A percentile compares a stretch with the other conserved stretches of the same genome.
Evolutionary conservation across 2,329 filamentous ascomycete species (phyloP).

Genomic region (Arthrobotrys iridis): DNA sequence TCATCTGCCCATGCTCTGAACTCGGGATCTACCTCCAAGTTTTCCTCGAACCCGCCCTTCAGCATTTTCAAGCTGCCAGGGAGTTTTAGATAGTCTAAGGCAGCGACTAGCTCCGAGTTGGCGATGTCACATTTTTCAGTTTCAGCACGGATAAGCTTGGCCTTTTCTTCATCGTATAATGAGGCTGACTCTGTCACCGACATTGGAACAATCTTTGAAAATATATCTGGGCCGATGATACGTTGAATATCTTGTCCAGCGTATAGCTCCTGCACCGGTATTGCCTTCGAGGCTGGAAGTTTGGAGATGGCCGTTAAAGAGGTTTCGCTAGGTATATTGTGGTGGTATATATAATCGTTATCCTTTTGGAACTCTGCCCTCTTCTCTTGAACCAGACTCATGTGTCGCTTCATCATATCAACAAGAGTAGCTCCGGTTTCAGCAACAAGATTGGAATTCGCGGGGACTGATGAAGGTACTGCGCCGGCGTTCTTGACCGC

Average conservation of each 20-base stretch:
- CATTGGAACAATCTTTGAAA: slow-evolving; percentile 94
- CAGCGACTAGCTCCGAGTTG: slow-evolving; percentile 94
- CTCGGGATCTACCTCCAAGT: slow-evolving; percentile 81
- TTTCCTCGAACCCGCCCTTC: slow-evolving; percentile 91
- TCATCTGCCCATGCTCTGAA: slow-evolving; percentile 95
- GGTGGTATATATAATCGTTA: slow-evolving; percentile 98
- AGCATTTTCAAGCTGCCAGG: slow-evolving; percentile 89
- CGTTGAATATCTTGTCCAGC: slow-evolving; percentile 96
- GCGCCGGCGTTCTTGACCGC: slow-evolving; percentile 78
- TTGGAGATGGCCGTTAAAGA: slow-evolving; percentile 84
- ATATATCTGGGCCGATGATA: slow-evolving; percentile 96
- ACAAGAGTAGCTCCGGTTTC: slow-evolving; percentile 78
- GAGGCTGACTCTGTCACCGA: slow-evolving; percentile 96
- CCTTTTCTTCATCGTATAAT: slow-evolving; percentile 97
- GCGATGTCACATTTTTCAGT: slow-evolving; percentile 91
- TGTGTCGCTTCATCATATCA: slow-evolving; percentile 86
- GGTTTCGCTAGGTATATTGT: slow-evolving; percentile 85
- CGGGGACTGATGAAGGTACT: slow-evolving; percentile 81
- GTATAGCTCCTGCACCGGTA: slow-evolving; percentile 95
- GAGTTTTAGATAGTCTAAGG: slow-evolving; percentile 89
- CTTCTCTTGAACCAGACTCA: slow-evolving; percentile 81
- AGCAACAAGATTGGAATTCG: slow-evolving; percentile 82
- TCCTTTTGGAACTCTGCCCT: slow-evolving; percentile 81
- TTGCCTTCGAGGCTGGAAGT: slow-evolving; percentile 92
- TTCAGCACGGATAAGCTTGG: slow-evolving; percentile 91